phyloP scores from a whole-genome alignment of 2,329 filamentous ascomycete genomes.

The Hypoxylon sp. region DNA sequence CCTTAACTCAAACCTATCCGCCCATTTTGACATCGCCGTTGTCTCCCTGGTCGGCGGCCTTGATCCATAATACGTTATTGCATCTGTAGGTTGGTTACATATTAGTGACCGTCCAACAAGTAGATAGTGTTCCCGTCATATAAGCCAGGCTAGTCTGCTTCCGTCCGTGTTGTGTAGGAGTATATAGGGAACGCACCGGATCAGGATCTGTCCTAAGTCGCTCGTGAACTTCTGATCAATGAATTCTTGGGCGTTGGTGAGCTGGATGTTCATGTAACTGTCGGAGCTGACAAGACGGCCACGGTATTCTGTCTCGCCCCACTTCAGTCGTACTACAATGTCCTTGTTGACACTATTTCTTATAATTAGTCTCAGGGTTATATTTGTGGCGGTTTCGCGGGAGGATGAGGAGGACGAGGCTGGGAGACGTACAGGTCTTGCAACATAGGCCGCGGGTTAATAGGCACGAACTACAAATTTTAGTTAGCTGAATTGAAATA shows the following conservation, averaged over 20 bases:
- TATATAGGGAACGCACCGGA: constrained; percentile 72
- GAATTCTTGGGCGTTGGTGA: constrained; percentile 91
- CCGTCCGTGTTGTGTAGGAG: background rate
- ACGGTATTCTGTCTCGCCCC: constrained; percentile 98
- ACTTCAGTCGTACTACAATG: constrained; percentile 94
- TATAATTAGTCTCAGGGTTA: constrained; percentile 28
- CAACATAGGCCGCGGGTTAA: constrained; percentile 97
- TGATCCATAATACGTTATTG: constrained; percentile 98
- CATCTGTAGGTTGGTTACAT: constrained; percentile 68
- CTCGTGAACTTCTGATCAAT: constrained; percentile 90
- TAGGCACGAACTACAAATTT: constrained; percentile 80
- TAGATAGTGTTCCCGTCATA: no score
- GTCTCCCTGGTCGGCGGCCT: constrained; percentile 67
- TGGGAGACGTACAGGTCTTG: constrained; percentile 81
- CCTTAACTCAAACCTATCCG: constrained; percentile 56
- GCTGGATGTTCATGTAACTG: constrained; percentile 99
- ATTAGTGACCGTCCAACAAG: constrained; percentile 11
- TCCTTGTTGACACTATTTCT: constrained; percentile 83
- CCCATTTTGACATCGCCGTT: constrained; percentile 72
- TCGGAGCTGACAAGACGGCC: constrained; percentile 93
- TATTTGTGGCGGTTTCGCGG: constrained; percentile 12
- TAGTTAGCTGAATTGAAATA: background rate
- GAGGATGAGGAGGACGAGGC: constrained; percentile 2
- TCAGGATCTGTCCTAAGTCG: constrained; percentile 89
- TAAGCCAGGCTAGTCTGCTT: no score